These are phyloP conservation scores for Umbelopsis ramanniana DNA, from an alignment of 192 early-diverging fungal species.

Conservation along the genomic window DNA sequence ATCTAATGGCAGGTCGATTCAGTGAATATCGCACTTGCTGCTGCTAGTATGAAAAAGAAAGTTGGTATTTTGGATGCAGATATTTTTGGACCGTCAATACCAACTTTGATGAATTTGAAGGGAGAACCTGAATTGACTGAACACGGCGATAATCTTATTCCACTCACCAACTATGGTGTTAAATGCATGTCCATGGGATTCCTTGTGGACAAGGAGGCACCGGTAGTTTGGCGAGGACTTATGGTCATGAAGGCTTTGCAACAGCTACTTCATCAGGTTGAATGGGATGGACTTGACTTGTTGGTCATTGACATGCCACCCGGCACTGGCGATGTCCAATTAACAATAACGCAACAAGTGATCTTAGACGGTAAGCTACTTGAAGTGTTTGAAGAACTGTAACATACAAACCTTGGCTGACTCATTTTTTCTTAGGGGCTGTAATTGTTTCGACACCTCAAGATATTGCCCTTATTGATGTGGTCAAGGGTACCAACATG, in stretches of 20 bases:
- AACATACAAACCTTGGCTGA: neutral
- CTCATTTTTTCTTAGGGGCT: constrained; percentile 51
- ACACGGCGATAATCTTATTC: constrained; percentile 64
- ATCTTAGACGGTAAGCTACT: constrained; percentile 55
- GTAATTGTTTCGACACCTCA: constrained; percentile 92
- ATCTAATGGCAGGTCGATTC: neutral
- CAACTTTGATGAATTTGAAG: constrained; percentile 80
- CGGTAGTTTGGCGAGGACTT: constrained; percentile 90
- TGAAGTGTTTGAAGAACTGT: neutral
- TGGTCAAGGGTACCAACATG: constrained; percentile 79
- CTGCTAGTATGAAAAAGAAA: constrained; percentile 57
- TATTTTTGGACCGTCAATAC: constrained; percentile 92
- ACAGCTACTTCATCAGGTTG: constrained; percentile 82
- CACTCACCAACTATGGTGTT: constrained; percentile 85
- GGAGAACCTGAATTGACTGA: constrained; percentile 71
- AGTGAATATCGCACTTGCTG: constrained; percentile 80
- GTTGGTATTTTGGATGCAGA: constrained; percentile 88
- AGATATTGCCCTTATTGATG: constrained; percentile 85
- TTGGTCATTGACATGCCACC: constrained; percentile 92
- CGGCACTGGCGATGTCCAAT: constrained; percentile 89
- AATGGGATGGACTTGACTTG: constrained; percentile 78
- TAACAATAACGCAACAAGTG: constrained; percentile 83
- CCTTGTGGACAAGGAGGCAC: constrained; percentile 69
- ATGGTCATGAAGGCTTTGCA: constrained; percentile 96
- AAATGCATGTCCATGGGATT: constrained; percentile 94